Evolutionary conservation across 164 flowering plant genomes (phyloP).

Genomic region (Nymphaea thermarum): DNA sequence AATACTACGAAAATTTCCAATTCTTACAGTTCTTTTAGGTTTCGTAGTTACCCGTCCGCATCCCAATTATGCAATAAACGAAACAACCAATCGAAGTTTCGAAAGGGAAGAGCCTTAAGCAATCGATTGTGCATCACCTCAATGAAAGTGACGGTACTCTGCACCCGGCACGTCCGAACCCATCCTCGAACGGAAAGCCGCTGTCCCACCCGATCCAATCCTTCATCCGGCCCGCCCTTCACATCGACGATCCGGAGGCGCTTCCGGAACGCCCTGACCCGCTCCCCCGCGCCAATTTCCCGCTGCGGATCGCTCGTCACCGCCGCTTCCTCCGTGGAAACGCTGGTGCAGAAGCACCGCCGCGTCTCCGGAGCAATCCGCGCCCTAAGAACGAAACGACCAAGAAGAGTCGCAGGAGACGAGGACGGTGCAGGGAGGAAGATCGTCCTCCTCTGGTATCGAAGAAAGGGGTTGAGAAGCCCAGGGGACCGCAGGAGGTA

Average conservation of each 20-base stretch:
- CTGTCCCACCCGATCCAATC: constrained; percentile 57
- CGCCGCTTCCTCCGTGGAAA: constrained; percentile 27
- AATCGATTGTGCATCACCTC: constrained; percentile 31
- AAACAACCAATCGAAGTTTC: too few relatives aligned
- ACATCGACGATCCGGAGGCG: constrained; percentile 58
- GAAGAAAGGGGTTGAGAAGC: background rate
- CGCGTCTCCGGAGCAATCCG: background rate
- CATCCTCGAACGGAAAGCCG: constrained; percentile 60
- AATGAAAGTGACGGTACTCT: constrained; percentile 74
- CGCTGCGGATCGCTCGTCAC: constrained; percentile 14
- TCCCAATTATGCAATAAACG: too few relatives aligned
- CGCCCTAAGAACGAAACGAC: background rate
- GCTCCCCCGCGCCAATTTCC: constrained; percentile 16
- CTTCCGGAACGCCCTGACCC: constrained; percentile 49
- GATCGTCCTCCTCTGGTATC: background rate
- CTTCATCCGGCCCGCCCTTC: constrained; percentile 67
- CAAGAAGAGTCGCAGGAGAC: background rate
- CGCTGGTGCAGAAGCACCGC: background rate
- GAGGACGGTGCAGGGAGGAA: background rate
- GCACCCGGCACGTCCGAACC: constrained; percentile 83
- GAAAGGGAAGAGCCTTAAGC: too few relatives aligned
- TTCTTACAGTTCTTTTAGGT: too few relatives aligned
- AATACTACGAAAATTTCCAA: too few relatives aligned
- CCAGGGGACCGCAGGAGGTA: background rate
- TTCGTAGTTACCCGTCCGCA: too few relatives aligned